phyloP scores from a whole-genome alignment of 2,329 filamentous ascomycete genomes.

The Venturia pyrina region DNA sequence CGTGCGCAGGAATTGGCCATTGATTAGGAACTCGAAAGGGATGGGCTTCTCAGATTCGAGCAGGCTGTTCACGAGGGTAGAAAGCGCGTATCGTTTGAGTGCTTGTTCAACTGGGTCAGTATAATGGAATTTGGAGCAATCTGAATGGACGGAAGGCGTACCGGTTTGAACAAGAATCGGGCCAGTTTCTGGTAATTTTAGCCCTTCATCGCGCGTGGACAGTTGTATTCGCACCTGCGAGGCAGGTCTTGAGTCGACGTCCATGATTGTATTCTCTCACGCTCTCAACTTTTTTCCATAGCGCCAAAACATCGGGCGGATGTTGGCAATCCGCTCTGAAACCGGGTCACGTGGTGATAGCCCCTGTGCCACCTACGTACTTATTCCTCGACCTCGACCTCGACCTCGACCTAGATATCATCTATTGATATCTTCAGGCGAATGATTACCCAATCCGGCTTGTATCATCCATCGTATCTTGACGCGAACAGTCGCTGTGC shows the following conservation, averaged over 20 bases:
- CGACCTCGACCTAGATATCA: too few species aligned
- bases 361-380: neutral
- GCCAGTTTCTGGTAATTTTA: slow-evolving; percentile 44
- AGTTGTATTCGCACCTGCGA: slow-evolving; percentile 46
- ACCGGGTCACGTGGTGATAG: too few species aligned
- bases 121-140: neutral
- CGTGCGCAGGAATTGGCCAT: slow-evolving; percentile 82
- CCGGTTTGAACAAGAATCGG: slow-evolving; percentile 49
- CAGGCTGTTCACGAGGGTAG: slow-evolving; percentile 53
- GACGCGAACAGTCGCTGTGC: neutral
- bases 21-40: slow-evolving; percentile 90
- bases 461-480: neutral
- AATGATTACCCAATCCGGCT: too few species aligned
- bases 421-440: too few species aligned
- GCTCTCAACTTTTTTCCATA: neutral
- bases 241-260: slow-evolving; percentile 4
- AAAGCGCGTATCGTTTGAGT: slow-evolving; percentile 49
- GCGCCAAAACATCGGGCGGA: neutral
- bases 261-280: neutral
- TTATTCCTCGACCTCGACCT: neutral
- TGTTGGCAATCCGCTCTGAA: neutral
- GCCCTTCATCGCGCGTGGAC: slow-evolving; percentile 41
- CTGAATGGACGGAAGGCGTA: slow-evolving; percentile 22
- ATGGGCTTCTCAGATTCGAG: slow-evolving; percentile 51
- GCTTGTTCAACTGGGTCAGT: slow-evolving; percentile 29